These are phyloP conservation scores for Pichia terricola DNA, from an alignment of 1,139 yeast genomes.

Conservation along the genomic window DNA sequence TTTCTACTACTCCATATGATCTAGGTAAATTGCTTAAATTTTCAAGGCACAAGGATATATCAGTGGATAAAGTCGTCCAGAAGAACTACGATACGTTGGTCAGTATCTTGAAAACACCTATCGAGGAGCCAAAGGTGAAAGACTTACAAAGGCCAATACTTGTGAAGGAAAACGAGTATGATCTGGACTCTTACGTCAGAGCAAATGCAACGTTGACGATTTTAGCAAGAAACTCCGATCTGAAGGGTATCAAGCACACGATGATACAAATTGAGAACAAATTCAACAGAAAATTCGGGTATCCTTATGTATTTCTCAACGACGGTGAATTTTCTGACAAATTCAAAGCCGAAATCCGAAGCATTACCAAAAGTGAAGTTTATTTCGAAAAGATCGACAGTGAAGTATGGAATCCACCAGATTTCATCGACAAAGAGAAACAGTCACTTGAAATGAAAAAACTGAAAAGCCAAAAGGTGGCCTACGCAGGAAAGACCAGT, in stretches of 20 bases:
- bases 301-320: constrained; percentile 75
- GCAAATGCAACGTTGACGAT: constrained; percentile 73
- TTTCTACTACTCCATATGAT: no score
- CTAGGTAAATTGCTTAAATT: no score
- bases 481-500: constrained; percentile 53
- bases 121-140: constrained; percentile 42
- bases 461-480: constrained; percentile 39
- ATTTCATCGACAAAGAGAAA: constrained; percentile 36
- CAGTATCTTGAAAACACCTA: constrained; percentile 26
- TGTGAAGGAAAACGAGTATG: constrained; percentile 23
- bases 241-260: constrained; percentile 37
- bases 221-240: constrained; percentile 59
- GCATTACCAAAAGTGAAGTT: constrained; percentile 39
- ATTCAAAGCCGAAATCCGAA: constrained; percentile 38
- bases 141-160: constrained; percentile 14
- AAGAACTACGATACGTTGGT: constrained; percentile 30
- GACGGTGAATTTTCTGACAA: constrained; percentile 53
- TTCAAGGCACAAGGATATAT: background rate
- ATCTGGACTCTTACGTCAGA: no score
- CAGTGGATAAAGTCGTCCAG: constrained; percentile 27
- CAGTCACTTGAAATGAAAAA: constrained; percentile 33
- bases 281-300: constrained; percentile 61
- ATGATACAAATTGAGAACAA: constrained; percentile 49
- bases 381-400: constrained; percentile 50
- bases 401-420: constrained; percentile 60